Percentiles rank a stretch among this genome's conserved stretches.
phyloP scores from a whole-genome alignment of 176 grass and related monocot species.

The Carex kokanica region DNA sequence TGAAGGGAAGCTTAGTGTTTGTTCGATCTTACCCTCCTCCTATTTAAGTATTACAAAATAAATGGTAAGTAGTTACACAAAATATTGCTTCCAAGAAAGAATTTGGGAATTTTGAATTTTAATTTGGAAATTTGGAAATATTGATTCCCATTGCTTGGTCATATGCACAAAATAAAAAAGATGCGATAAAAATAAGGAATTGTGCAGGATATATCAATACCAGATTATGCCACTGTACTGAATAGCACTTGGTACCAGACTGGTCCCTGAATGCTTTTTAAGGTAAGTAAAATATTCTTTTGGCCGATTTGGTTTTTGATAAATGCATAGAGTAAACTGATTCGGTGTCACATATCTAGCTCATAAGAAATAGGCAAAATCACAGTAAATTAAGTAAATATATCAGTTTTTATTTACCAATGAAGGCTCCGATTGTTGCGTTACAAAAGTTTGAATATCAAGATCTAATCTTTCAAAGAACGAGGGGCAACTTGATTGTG shows the following conservation, averaged over 20 bases:
- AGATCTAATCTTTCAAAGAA: constrained; percentile 58
- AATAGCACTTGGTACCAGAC: not conserved
- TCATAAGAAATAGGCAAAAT: not conserved
- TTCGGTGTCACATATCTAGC: not conserved
- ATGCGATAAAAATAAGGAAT: not conserved
- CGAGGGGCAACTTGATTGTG: constrained; percentile 47
- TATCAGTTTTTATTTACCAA: constrained; percentile 43
- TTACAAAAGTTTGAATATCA: constrained; percentile 77
- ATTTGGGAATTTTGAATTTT: constrained; percentile 8
- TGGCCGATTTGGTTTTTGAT: not conserved
- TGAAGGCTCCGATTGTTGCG: constrained; percentile 60
- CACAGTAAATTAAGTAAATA: not conserved
- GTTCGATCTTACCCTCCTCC: constrained; percentile 67
- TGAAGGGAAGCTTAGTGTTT: constrained; percentile 36
- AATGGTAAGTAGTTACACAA: not conserved
- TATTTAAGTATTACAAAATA: constrained; percentile 29
- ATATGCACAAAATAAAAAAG: not conserved
- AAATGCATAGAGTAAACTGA: not conserved
- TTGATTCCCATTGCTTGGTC: not conserved
- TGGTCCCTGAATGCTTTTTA: not conserved
- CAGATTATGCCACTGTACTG: not conserved
- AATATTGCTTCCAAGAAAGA: constrained; percentile 13
- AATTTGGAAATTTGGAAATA: not conserved
- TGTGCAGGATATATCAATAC: not conserved
- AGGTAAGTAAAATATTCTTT: not conserved